Conservation (phyloP, 2,329 filamentous ascomycete genomes). For the Ophiocordyceps australis region DNA sequence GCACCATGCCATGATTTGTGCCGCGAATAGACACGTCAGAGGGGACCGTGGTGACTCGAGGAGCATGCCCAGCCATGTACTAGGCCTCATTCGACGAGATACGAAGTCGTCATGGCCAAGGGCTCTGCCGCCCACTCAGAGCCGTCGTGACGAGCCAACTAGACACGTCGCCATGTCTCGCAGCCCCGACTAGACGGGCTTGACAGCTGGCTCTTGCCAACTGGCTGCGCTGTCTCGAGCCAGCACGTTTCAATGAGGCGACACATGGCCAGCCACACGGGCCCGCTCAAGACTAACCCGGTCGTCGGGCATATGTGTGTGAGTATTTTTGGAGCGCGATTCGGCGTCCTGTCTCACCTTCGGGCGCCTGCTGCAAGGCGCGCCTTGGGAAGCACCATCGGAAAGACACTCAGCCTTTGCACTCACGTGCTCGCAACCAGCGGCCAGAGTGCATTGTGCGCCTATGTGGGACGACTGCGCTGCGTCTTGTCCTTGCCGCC, state of each 20-base stretch:
- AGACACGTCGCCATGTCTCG: conserved; percentile 4
- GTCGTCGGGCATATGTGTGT: conserved; percentile 3
- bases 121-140: too few relatives aligned
- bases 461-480: too few relatives aligned
- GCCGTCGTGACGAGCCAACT: conserved; percentile 2
- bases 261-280: conserved; percentile 17
- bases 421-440: conserved; percentile 1
- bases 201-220: conserved; percentile 13
- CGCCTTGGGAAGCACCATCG: neutral
- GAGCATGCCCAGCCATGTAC: too few relatives aligned
- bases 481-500: too few relatives aligned
- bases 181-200: conserved; percentile 6
- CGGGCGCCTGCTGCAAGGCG: conserved; percentile 1
- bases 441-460: neutral
- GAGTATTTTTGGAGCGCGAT: too few relatives aligned
- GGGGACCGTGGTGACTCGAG: too few relatives aligned
- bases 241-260: conserved; percentile 16
- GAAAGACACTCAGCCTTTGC: conserved; percentile 1
- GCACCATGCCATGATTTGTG: too few relatives aligned
- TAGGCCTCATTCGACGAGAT: too few relatives aligned
- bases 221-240: conserved; percentile 10
- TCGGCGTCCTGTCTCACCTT: conserved; percentile 5
- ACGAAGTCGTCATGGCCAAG: too few relatives aligned
- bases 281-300: conserved; percentile 3
- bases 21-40: too few relatives aligned